Base-by-base conservation (phyloP, 768 basidiomycete species). In the Porphyrellus cyaneotinctus region DNA sequence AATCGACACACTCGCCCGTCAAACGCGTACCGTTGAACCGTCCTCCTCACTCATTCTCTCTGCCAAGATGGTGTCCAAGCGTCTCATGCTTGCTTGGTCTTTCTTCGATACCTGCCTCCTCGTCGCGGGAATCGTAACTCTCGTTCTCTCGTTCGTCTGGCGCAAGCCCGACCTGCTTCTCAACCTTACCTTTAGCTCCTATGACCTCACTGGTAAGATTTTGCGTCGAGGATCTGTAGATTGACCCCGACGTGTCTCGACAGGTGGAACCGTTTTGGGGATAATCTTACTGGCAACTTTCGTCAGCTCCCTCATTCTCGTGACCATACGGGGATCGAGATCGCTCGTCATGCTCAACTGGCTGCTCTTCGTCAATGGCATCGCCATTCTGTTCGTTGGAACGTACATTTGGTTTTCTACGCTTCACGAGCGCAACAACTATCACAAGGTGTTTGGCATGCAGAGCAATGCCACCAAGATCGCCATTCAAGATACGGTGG, bases 341-440 rank as follows among this genome's bases (percentile, higher is more conserved):
- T 84, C 87, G 39, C 81, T 95, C 35, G 80, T 87, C 56, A 66
- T 87, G 35, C 81, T 92, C 60, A 93, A 92, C 70, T 91, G 85
- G 74, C 61, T 76, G 24, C 82, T 94, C 47, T 68, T 94, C 32
- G 51, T 76, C 36, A 85, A 93, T 61, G 78, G 78, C 9, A 58
- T 87, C 39, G 75, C 77, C 23, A 78, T 87, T 37, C 69, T 86
- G 44, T 61, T 83, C 47, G 70, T 90, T 24, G 91, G 88, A 54
- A 80, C 84, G 20, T 78, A 81, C 58, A 72, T 95, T 46, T 95
- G 93, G 93, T 82, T 87, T 70, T 89, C 73, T 64, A 91, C 91
- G 6, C 75, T 95, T 17, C 70, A 78, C 50, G 85, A 91, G 65
- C 81, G 85, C 24, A 70, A 72, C 39, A 82, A 88, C 60, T 95